These are phyloP conservation scores for Cunninghamia lanceolata DNA, from an alignment of 75 land plant species.

Conservation along the genomic window DNA sequence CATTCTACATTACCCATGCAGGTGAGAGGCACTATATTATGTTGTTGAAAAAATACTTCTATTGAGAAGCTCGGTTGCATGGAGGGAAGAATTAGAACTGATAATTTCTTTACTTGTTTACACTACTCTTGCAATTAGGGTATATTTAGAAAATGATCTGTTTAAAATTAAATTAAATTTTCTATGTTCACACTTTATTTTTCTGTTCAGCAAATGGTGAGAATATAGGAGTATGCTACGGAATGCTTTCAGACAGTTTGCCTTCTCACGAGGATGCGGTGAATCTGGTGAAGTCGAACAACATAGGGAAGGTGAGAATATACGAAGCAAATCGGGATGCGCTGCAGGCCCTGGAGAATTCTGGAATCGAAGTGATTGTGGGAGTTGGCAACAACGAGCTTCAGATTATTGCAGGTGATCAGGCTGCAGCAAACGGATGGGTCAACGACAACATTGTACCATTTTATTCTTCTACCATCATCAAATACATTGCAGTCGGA, in stretches of 20 bases:
- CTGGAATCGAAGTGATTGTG: conserved; percentile 16
- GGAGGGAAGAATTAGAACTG: too few species aligned
- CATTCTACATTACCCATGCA: not conserved
- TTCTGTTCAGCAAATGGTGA: conserved; percentile 17
- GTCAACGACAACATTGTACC: conserved; percentile 9
- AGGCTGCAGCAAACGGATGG: conserved; percentile 14
- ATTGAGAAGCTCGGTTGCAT: too few species aligned
- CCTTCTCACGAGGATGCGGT: conserved; percentile 23
- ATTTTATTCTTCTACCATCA: conserved; percentile 5
- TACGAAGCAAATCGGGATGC: conserved; percentile 9
- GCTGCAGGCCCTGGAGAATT: conserved; percentile 25
- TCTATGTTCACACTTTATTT: not conserved
- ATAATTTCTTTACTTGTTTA: too few species aligned
- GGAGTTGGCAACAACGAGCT: conserved; percentile 18
- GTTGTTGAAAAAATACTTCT: too few species aligned
- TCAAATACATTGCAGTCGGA: conserved; percentile 41
- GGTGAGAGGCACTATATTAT: not conserved
- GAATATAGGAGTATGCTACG: conserved; percentile 33
- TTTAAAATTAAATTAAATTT: too few species aligned
- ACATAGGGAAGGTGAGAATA: conserved; percentile 13
- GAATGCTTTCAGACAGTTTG: conserved; percentile 16
- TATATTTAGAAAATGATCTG: too few species aligned
- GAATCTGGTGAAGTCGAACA: conserved; percentile 9
- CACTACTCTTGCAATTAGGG: too few species aligned
- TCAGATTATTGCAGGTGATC: not conserved